Evolutionary conservation across 2,329 filamentous ascomycete genomes (phyloP).

Genomic region (Ophiostoma perfectum): DNA sequence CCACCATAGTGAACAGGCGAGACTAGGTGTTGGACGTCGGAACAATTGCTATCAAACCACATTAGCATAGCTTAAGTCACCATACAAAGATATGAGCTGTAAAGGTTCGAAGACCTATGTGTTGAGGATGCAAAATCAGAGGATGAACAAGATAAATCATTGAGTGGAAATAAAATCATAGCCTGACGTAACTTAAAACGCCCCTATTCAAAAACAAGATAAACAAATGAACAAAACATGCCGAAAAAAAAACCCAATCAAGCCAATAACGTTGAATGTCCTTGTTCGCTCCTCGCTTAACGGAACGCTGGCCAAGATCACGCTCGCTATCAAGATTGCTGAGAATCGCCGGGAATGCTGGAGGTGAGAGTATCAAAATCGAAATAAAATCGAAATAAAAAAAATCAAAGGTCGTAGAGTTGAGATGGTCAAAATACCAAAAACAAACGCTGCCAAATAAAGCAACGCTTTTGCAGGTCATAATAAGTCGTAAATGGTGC

Average conservation of each 20-base stretch:
- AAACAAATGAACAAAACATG: background rate
- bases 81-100: background rate
- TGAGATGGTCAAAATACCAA: background rate
- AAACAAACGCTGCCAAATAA: background rate
- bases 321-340: background rate
- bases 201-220: background rate
- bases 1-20: no score
- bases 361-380: background rate
- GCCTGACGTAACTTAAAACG: background rate
- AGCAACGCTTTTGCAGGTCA: background rate
- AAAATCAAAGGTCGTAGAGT: background rate
- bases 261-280: background rate
- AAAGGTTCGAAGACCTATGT: no score
- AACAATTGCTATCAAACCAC: no score
- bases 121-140: background rate
- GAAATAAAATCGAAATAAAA: background rate
- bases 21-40: no score
- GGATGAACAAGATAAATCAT: background rate
- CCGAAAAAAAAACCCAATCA: background rate
- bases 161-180: slow-evolving; percentile 1
- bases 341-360: background rate
- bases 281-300: background rate
- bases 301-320: background rate
- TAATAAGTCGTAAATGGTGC: background rate
- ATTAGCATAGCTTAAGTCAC: no score